Evolutionary conservation across 2,329 filamentous ascomycete genomes (phyloP), one percentile per base, ranked within the genome.

Genomic region (Colletotrichum eremochloae): DNA sequence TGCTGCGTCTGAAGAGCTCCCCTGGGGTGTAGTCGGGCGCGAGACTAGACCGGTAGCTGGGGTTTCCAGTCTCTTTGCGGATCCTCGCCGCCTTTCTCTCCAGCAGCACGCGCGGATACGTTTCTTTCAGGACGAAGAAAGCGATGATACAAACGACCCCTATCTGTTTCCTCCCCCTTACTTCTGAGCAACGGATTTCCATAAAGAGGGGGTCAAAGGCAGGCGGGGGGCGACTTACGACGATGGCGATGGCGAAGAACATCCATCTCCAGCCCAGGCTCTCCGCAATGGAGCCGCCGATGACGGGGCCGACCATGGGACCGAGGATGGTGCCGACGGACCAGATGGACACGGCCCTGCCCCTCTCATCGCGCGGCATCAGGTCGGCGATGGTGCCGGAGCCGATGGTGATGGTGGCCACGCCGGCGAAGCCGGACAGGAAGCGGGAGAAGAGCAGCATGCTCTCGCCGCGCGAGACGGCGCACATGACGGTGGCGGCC

Each of bases 381-480:
- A 61, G 29, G 48, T 67, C 68, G 8, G 63, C 55, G n/a, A 67
- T 71, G 31, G 55, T 67, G 2, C 63, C 68, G 8, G 56, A 60
- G 14, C 63, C 68, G 18, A 71, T 91, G 0, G 91, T 91, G 12
- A 93, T 79, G 0, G 90, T 88, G 40, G 86, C 86, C 2, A 87
- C 87, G 36, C 91, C 92, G 55, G 90, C 90, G 20, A 88, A 79
- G 12, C 92, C 92, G 6, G 87, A 86, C 1, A 92, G 75, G 74
- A 92, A 87, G 2, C 91, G 87, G 75, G 92, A 90, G 6, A 81
- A 84, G 58, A 91, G 85, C 40, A 92, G 82, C 65, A 85, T 79
- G n/a, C 79, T 81, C 24, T 89, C 77, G 15, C 81, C 83, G 0
- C 84, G 84, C 1, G 87, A 84, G 31, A 87, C 77, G 0, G 88